Evolutionary conservation across 2,329 filamentous ascomycete genomes (phyloP), one percentile per base, ranked within the genome.

Genomic region (Botrytis tulipae): DNA sequence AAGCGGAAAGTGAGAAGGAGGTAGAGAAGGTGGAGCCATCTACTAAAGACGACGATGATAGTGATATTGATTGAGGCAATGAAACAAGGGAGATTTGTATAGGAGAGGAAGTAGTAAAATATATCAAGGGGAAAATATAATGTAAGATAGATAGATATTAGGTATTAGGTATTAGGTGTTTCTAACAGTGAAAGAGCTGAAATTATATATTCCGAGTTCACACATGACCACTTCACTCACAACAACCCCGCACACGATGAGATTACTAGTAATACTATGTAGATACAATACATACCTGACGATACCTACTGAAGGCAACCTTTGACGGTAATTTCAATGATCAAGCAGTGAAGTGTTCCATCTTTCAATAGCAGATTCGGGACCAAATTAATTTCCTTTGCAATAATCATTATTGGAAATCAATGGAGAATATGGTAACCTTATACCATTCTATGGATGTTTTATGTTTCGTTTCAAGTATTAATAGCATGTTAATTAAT

Each of bases 1-100:
- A 67, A 42, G 76, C 29, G 29, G 48, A 20, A 44, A 67, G 35
- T 9, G 73, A 73, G n/a, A 72, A 74, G 48, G 63, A 73, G 32
- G 72, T 73, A 25, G 76, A 71, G 22, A 73, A 75, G 32, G 74
- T 74, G 18, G 71, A 73, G 61, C 65, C 46, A 14, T 73, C 71
- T 37, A 72, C n/a, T 5, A 35, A 61, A n/a, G 51, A 46, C 35
- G 42, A 57, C 44, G 62, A 48, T 32, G 70, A 51, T 70, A 46
- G 42, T 25, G 65, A 73, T 70, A 46, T 32, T 59, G 66, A 57
- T 59, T 66, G 25, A 68, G 35, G 25, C n/a, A 22, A 40, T 40
- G 9, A 40, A 48, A 1, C 32, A 18, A 6, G 62, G 42, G 20
- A 16, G 12, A 16, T 4, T 35, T 66, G 63, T 7, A n/a, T 18